Base-by-base conservation (phyloP, 2,329 filamentous ascomycete species). In the Davidsoniella neocaledoniae region DNA sequence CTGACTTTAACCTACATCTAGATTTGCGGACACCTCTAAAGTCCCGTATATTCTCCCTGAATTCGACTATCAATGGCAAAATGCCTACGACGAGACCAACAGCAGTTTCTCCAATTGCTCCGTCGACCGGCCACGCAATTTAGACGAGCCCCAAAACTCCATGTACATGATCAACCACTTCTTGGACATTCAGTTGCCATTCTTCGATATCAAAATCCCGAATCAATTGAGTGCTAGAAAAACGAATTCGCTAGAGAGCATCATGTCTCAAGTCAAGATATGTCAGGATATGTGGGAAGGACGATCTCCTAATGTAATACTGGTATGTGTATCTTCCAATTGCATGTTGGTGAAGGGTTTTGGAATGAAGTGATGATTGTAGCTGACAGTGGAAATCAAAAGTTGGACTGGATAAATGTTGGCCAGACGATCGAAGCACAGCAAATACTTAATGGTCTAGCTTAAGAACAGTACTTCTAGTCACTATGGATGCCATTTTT, bases 11-110 rank as follows among this genome's bases (percentile, higher is more conserved):
- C n/a, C 19, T 21, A 3, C 17, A 26, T n/a, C 6, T 33, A 41
- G 74, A 56, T 59, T 71, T 46, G 61, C 68, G 51, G 67, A 77
- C 54, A 66, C 64, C 1, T 62, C 58, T 29, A 60, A 66, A 46
- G 71, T 76, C n/a, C 67, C 74, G 23, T 83, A 79, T 58, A 75
- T 84, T 49, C 67, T 82, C 50, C 68, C 74, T 59, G 72, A 83
- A 59, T 83, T 79, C 58, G 63, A 66, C 21, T 77, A 77, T 62
- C 73, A 81, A 56, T 87, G 82, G 67, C 84, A 90, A 61, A 90
- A 82, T 42, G 69, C 74, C 0, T 88, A 73, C 63, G 77, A 83
- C 55, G 76, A 79, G 54, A 74, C 71, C 1, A 65, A 73, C 46
- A 63, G 71, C 0, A 67, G 66, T 14, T 79, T 83, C 58, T 77